Evolutionary conservation across 345 rosid species (phyloP), one percentile per base, ranked within the genome.

Genomic region (Geranium brycei): DNA sequence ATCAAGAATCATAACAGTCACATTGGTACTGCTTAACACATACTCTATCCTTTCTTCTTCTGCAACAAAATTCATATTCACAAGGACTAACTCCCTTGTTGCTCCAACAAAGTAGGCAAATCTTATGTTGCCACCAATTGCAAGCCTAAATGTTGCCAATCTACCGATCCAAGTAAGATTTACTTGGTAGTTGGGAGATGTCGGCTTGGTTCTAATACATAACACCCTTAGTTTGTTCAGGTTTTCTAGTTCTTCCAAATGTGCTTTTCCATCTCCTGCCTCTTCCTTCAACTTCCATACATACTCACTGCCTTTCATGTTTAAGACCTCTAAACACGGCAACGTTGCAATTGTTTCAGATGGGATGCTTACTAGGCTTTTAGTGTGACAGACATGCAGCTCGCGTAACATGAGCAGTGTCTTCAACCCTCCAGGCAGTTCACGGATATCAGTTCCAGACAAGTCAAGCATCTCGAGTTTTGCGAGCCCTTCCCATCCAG

Each of bases 291-390:
- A 11, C 3, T 13, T 11, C 61, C 61, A 68, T 14, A n/a, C 4
- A 57, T 75, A 79, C 61, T 65, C 69, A 68, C 83, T 79, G 31
- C 59, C 68, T 2, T 80, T 69, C 83, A 81, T 79, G 75, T 79
- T 77, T 40, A 83, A 66, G 59, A 62, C 66, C 66, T 81, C 82
- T 17, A 83, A 62, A 64, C 64, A 63, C 35, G 64, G 51, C 69
- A 83, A 70, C 23, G 65, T 62, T 12, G 69, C 41, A 60, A 83
- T 65, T 51, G 35, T 53, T 64, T 75, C 82, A 1, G 69, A 67
- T 62, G 55, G 63, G 41, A 81, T 72, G 62, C 63, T 73, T 62
- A 60, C 63, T 35, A 81, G 77, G 68, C 73, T 68, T 60, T 66
- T 72, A 28, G 85, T 81, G 60, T 69, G 72, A 4, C 79, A 81